phyloP scores from a whole-genome alignment of 306 rosid genomes.

The Gillenia trifoliata region DNA sequence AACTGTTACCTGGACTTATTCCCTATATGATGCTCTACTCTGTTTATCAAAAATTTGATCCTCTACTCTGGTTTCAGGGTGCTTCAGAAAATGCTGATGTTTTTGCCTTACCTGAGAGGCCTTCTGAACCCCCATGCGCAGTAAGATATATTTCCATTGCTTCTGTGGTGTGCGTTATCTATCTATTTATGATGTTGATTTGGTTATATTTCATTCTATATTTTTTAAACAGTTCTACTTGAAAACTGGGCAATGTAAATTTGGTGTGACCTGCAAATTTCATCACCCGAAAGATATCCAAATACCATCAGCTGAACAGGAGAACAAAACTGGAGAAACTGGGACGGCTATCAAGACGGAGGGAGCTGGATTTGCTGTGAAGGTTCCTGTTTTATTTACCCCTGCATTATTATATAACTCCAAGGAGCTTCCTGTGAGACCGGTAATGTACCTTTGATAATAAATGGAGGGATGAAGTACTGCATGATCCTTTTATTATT shows the following conservation, averaged over 20 bases:
- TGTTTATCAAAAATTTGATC: too few relatives aligned
- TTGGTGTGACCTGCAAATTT: conserved; percentile 78
- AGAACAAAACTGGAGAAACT: conserved; percentile 38
- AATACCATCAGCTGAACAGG: conserved; percentile 50
- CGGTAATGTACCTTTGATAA: conserved; percentile 42
- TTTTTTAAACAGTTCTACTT: conserved; percentile 67
- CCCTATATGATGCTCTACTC: conserved; percentile 12
- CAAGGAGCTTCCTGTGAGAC: conserved; percentile 95
- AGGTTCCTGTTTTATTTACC: conserved; percentile 36
- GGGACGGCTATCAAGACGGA: conserved; percentile 28
- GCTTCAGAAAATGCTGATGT: conserved; percentile 55
- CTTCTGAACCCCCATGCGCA: conserved; percentile 75
- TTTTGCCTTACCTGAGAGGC: conserved; percentile 78
- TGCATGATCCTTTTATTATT: background rate
- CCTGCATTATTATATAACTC: conserved; percentile 62
- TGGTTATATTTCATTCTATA: background rate
- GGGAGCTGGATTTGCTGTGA: conserved; percentile 39
- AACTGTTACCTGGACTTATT: background rate
- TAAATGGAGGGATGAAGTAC: background rate
- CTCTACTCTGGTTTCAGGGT: conserved; percentile 29
- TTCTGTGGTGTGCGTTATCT: conserved; percentile 14
- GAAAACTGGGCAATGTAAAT: conserved; percentile 89
- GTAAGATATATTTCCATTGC: conserved; percentile 49
- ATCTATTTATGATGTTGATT: conserved; percentile 9
- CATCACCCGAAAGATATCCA: conserved; percentile 86